These are phyloP conservation scores for Claviceps sp. DNA, from an alignment of 2,329 filamentous ascomycete species.

Conservation along the genomic window DNA sequence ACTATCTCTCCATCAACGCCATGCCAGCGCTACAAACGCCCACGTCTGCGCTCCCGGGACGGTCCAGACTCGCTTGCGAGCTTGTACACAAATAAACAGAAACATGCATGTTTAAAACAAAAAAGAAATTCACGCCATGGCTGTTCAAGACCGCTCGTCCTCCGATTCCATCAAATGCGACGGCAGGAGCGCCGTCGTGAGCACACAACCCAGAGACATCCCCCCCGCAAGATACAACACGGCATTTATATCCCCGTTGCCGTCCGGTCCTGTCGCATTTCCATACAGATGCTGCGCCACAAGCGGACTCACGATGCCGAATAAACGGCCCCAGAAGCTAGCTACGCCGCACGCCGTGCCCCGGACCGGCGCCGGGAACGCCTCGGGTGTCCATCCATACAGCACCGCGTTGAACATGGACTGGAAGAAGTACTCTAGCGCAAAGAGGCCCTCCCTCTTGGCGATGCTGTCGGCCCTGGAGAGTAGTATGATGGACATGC, in stretches of 20 bases:
- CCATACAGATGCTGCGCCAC: constrained; percentile 34
- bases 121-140: background rate
- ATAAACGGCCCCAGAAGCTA: constrained; percentile 44
- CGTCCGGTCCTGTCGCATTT: constrained; percentile 11
- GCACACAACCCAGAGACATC: constrained; percentile 36
- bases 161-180: constrained; percentile 21
- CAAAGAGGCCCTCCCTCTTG: constrained; percentile 25
- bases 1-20: too few relatives aligned
- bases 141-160: constrained; percentile 14
- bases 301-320: constrained; percentile 43
- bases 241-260: constrained; percentile 28
- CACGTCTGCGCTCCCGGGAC: too few relatives aligned
- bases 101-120: background rate
- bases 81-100: background rate
- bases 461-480: constrained; percentile 25
- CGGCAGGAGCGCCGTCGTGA: constrained; percentile 36
- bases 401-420: constrained; percentile 24
- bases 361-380: constrained; percentile 40
- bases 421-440: constrained; percentile 30
- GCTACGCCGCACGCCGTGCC: constrained; percentile 44
- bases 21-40: too few relatives aligned
- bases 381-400: constrained; percentile 40
- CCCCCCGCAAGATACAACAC: constrained; percentile 44
- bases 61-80: too few relatives aligned
- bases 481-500: constrained; percentile 32